Evolutionary conservation across 73 alveolate species (phyloP), one percentile per base, ranked within the genome.

Genomic region (Symbiodinium pilosum): DNA sequence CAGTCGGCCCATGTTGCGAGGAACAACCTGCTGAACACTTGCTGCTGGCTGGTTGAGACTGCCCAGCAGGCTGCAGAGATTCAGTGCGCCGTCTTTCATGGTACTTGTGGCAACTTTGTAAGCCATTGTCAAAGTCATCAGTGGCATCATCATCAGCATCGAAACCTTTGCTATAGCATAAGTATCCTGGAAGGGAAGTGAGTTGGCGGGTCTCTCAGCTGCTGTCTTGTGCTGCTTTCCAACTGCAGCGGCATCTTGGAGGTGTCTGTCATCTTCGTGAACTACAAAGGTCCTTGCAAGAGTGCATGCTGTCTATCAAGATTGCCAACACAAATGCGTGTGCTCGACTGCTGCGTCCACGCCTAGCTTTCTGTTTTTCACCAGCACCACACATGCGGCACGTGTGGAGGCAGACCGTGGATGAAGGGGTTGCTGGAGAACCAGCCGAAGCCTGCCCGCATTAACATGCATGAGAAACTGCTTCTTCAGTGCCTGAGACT

Each of bases 11-110:
- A n/a, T n/a, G n/a, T n/a, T n/a, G n/a, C 41, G 30, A 89, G 96
- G 96, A 93, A 6, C 68, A 93, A 93, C 84, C 32, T 93, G 93
- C 92, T 93, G 98, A 93, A 93, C 92, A 93, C 98, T 36, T 93
- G 98, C 84, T 93, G 98, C 98, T 93, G 98, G 98, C 43, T 93
- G 84, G 98, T 93, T 40, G 98, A 93, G 52, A 93, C 98, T 40
- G 68, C 98, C 43, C 98, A 93, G 84, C 98, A 93, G 98, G 96
- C 96, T 18, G 34, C 11, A 34, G 54, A 38, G 39, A 24, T 32
- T n/a, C 81, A 64, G 5, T 3, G 38, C 14, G n/a, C 59, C 59
- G 59, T 6, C 59, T 47, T 47, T 47, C 14, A 47, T 14, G 6
- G 21, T 9, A 47, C 59, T 14, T 47, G 21, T 47, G 59, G 59